Conservation (phyloP, 768 basidiomycete species). For the Clathrus columnatus region DNA sequence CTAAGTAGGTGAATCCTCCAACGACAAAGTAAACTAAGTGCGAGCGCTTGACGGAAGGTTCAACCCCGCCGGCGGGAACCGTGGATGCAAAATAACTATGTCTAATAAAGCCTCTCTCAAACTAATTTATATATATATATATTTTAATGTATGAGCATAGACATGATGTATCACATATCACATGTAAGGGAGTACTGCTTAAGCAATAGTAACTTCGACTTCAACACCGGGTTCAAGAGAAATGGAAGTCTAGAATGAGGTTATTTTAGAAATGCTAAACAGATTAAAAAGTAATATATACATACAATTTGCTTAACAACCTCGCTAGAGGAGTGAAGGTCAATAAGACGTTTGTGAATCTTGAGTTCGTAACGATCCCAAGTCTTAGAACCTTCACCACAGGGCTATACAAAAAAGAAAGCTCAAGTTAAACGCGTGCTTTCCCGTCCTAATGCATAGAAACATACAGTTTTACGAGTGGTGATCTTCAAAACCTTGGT, state of each 20-base stretch:
- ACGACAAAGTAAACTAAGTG: not conserved
- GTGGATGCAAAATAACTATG: constrained; percentile 1
- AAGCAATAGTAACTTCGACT: constrained; percentile 95
- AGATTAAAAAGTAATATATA: constrained; percentile 12
- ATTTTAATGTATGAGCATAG: not conserved
- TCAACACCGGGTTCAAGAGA: constrained; percentile 99
- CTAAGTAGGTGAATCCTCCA: constrained; percentile 22
- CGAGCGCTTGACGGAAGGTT: not conserved
- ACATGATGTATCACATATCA: not conserved
- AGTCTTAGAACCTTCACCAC: constrained; percentile 99
- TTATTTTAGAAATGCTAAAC: not conserved
- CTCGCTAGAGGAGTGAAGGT: constrained; percentile 96
- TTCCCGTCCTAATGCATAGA: no score
- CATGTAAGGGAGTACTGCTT: not conserved
- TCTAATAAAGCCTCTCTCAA: not conserved
- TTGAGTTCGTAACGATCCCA: constrained; percentile 99
- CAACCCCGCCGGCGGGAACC: no score
- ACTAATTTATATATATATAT: not conserved
- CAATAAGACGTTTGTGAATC: constrained; percentile 98
- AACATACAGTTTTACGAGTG: constrained; percentile 92
- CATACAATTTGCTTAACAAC: constrained; percentile 99
- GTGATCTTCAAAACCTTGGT: constrained; percentile 99
- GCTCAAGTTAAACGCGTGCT: not conserved
- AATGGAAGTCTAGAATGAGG: constrained; percentile 73
- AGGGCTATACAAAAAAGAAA: constrained; percentile 50